Evolutionary conservation across 257 asterid genomes (phyloP).

Genomic region (Solanum appendiculatum): DNA sequence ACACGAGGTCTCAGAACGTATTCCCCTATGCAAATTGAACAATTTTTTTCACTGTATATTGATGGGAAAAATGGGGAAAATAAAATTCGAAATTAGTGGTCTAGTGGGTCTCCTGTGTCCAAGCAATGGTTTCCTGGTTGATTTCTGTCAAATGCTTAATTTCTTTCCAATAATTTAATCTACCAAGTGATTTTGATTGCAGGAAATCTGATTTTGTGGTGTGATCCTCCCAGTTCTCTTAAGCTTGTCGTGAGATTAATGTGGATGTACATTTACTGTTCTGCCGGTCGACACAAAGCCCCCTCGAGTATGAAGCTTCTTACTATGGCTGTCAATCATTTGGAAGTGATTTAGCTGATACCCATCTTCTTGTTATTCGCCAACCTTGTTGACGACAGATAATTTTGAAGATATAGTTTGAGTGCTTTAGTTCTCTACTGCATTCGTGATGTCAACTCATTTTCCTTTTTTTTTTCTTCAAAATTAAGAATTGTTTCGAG

Average conservation of each 20-base stretch:
- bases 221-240: not conserved
- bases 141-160: not conserved
- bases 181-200: not conserved
- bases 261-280: not conserved
- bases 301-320: not conserved
- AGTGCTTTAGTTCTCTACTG: not conserved
- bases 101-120: not conserved
- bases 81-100: not conserved
- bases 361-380: not conserved
- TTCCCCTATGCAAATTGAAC: not conserved
- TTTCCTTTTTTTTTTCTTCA: not conserved
- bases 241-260: not conserved
- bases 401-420: not conserved
- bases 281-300: not conserved
- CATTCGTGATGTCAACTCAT: not conserved
- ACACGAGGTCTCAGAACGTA: not conserved
- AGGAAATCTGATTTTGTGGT: not conserved
- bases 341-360: not conserved
- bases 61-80: not conserved
- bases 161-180: not conserved
- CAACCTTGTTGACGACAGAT: not conserved
- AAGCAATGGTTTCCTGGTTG: not conserved
- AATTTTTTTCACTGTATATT: not conserved
- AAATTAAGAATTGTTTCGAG: not conserved
- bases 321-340: not conserved